phyloP scores from a whole-genome alignment of 192 early-diverging fungal species.

The Anaeromyces robustus region DNA sequence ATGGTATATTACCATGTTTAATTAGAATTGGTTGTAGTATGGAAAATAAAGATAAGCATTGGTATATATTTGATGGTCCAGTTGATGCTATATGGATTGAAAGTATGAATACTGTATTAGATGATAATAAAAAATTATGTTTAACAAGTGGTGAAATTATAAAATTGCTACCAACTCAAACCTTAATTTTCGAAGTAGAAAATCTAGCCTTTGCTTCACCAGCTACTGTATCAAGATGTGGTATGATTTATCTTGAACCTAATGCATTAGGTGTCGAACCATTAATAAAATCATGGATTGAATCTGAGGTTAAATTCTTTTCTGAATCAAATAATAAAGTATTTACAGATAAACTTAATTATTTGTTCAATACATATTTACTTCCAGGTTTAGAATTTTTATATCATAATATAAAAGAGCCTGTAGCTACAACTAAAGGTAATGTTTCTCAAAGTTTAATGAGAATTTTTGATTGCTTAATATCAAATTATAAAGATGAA shows the following conservation, averaged over 20 bases:
- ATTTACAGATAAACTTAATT: conserved; percentile 2
- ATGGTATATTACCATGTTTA: conserved; percentile 34
- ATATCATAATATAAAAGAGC: conserved; percentile 26
- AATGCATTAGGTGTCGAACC: conserved; percentile 30
- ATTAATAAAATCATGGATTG: conserved; percentile 35
- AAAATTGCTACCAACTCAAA: conserved; percentile 36
- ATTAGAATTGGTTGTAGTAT: conserved; percentile 37
- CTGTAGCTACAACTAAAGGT: conserved; percentile 27
- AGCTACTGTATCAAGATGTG: conserved; percentile 46
- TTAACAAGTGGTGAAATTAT: conserved; percentile 47
- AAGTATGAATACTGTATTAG: conserved; percentile 46
- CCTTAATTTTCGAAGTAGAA: conserved; percentile 42
- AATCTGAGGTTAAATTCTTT: conserved; percentile 15
- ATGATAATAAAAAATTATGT: conserved; percentile 45
- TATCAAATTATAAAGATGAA: conserved; percentile 17
- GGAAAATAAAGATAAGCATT: conserved; percentile 34
- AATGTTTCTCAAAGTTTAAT: conserved; percentile 27
- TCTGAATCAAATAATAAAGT: conserved; percentile 13
- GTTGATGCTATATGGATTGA: conserved; percentile 52
- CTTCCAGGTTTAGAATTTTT: conserved; percentile 23
- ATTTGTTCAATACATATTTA: conserved; percentile 24
- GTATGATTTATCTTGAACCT: conserved; percentile 49
- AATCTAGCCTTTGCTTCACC: conserved; percentile 42
- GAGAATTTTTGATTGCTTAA: conserved; percentile 33
- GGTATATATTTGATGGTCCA: conserved; percentile 45